Evolutionary conservation across 1,284 basidiomycete species (phyloP).

Genomic region (Sporisorium graminicola): DNA sequence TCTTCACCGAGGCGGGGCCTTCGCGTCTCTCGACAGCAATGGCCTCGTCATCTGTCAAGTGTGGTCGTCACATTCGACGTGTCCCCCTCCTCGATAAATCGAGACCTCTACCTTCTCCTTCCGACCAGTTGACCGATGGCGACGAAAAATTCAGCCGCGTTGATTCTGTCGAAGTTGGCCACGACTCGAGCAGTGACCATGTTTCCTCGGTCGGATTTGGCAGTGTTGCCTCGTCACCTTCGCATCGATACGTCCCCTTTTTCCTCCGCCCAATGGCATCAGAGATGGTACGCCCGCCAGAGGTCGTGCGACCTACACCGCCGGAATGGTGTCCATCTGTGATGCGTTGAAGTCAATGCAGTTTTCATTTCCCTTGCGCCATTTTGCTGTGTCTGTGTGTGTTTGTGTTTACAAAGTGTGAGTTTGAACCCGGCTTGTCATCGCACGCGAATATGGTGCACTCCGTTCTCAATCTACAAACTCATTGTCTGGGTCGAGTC

Average conservation of each 20-base stretch:
- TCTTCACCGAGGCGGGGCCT: slow-evolving; percentile 24
- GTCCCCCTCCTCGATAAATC: neutral
- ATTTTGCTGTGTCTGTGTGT: neutral
- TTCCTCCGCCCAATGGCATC: slow-evolving; percentile 32
- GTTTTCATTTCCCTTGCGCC: neutral
- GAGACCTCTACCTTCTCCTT: neutral
- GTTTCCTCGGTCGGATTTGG: slow-evolving; percentile 9
- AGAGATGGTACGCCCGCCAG: slow-evolving; percentile 56
- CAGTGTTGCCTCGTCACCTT: slow-evolving; percentile 4
- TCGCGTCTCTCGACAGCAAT: slow-evolving; percentile 21
- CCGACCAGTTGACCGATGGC: neutral
- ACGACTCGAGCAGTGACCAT: slow-evolving; percentile 14
- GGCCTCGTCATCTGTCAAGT: neutral
- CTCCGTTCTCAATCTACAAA: neutral
- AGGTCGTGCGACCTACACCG: slow-evolving; percentile 3
- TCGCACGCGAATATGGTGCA: too few relatives aligned
- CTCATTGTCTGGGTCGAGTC: too few relatives aligned
- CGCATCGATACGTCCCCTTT: slow-evolving; percentile 21
- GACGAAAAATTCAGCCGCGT: neutral
- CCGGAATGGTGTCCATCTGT: slow-evolving; percentile 13
- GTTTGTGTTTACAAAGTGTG: neutral
- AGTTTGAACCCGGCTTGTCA: neutral
- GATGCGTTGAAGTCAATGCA: slow-evolving; percentile 8
- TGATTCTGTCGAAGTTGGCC: neutral
- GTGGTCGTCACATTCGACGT: neutral